Conservation (phyloP, 2,329 filamentous ascomycete genomes). For the Lachnellula subtilissima region DNA sequence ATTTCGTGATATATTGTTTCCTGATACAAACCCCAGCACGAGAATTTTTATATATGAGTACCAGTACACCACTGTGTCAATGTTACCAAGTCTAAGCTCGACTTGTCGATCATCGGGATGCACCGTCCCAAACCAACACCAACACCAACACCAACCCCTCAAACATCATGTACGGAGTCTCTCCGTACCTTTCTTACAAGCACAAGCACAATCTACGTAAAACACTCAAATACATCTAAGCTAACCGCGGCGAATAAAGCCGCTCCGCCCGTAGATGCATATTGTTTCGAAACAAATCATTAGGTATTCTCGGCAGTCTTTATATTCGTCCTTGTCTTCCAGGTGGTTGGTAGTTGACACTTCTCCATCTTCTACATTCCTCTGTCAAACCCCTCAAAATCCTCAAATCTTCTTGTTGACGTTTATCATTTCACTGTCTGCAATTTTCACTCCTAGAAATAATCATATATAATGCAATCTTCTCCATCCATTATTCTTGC, state of each 20-base stretch:
- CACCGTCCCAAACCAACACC: not conserved
- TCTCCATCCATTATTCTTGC: conserved; percentile 18
- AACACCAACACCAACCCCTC: not conserved
- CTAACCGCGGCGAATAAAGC: conserved; percentile 5
- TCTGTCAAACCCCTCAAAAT: not conserved
- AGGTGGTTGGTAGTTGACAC: conserved; percentile 10
- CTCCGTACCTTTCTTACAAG: too few species aligned
- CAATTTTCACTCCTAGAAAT: not conserved
- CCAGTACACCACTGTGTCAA: not conserved
- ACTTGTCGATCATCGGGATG: not conserved
- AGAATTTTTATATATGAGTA: too few species aligned
- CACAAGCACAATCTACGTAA: not conserved
- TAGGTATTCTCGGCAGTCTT: not conserved
- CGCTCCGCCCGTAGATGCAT: conserved; percentile 7
- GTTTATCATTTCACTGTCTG: not conserved
- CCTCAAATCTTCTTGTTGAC: not conserved
- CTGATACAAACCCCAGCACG: too few species aligned
- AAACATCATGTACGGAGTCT: not conserved
- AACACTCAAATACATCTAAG: conserved; percentile 14
- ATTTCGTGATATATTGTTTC: too few species aligned
- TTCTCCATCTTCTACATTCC: not conserved
- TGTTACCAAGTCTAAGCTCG: not conserved
- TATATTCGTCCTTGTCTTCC: conserved; percentile 10
- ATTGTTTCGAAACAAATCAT: conserved; percentile 18
- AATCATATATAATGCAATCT: conserved; percentile 18